Evolutionary conservation across 805 yeast genomes (phyloP).

Genomic region (Saccharomyces kudriavzevii): DNA sequence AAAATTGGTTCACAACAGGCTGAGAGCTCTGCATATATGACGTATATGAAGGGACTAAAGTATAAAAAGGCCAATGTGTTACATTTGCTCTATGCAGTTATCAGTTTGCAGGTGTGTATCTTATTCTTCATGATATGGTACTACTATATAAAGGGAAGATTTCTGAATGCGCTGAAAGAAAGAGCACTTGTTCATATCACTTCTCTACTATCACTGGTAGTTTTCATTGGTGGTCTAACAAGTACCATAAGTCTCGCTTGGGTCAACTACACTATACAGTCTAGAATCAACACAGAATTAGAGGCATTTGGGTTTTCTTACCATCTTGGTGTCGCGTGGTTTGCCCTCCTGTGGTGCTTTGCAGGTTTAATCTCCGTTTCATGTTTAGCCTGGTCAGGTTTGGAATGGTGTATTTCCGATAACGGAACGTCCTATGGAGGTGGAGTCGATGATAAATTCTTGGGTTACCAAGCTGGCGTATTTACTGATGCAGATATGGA

Average conservation of each 20-base stretch:
- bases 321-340: constrained; percentile 22
- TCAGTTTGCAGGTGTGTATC: constrained; percentile 8
- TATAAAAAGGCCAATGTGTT: constrained; percentile 14
- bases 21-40: constrained; percentile 3
- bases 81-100: constrained; percentile 12
- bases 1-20: constrained; percentile 1
- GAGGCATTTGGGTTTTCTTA: constrained; percentile 22
- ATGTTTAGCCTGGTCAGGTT: constrained; percentile 27
- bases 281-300: constrained; percentile 18
- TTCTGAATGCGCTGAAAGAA: constrained; percentile 15
- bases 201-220: constrained; percentile 18
- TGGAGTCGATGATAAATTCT: constrained; percentile 7
- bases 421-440: constrained; percentile 6
- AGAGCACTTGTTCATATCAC: constrained; percentile 17
- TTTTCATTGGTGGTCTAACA: constrained; percentile 17
- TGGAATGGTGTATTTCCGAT: constrained; percentile 29
- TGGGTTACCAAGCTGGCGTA: constrained; percentile 11
- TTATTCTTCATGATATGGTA: constrained; percentile 18
- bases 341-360: constrained; percentile 16
- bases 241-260: constrained; percentile 12
- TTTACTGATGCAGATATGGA: constrained; percentile 2
- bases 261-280: constrained; percentile 14
- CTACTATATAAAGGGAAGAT: constrained; percentile 22
- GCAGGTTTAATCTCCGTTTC: constrained; percentile 17
- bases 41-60: constrained; percentile 8